Evolutionary conservation across 352 stramenopile genomes (phyloP), one percentile per base, ranked within the genome.

Genomic region (Blastocystis sp.): DNA sequence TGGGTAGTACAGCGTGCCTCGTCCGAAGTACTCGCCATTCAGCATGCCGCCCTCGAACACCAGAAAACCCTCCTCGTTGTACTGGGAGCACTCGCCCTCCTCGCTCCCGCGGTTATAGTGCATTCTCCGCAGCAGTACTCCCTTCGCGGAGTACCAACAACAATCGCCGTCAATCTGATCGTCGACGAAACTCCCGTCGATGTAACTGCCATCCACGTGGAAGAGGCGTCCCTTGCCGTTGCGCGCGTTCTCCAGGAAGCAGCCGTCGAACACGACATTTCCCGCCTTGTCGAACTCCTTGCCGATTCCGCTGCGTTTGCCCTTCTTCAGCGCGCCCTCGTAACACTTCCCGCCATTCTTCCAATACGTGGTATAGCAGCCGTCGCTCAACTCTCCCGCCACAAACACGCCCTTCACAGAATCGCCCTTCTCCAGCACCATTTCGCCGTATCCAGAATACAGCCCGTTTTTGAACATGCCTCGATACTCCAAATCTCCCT

Each of bases 1-100:
- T 66, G 41, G 24, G 37, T 85, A 85, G 29, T 85, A 66, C 24
- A 70, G 24, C 16, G 70, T 39, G 13, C 41, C 74, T 29, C 70
- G 41, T 24, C 74, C 74, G 45, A 33, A 85, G 51, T 50, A 85
- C 29, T 50, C 39, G 24, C 61, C 35, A 2, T 62, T n/a, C 12
- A 37, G 26, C 9, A 37, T 29, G 3, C 37, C 29, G 35, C 71
- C 71, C 21, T 81, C 71, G 61, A 66, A 81, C 29, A 66, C 26
- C 2, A 81, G 19, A 65, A 26, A 81, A 4, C 71, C 71, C 0
- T 81, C 16, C 4, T 2, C 21, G 33, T 81, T 45, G 71, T 51
- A 81, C 41, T 69, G 51, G 24, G 24, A 10, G 6, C 24, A 29
- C 10, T 29, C n/a, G 41, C 50, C 41, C 0, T 51, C n/a, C 45